Conservation (phyloP, 192 early-diverging fungal genomes). For the Chytriomyces hyalinus region DNA sequence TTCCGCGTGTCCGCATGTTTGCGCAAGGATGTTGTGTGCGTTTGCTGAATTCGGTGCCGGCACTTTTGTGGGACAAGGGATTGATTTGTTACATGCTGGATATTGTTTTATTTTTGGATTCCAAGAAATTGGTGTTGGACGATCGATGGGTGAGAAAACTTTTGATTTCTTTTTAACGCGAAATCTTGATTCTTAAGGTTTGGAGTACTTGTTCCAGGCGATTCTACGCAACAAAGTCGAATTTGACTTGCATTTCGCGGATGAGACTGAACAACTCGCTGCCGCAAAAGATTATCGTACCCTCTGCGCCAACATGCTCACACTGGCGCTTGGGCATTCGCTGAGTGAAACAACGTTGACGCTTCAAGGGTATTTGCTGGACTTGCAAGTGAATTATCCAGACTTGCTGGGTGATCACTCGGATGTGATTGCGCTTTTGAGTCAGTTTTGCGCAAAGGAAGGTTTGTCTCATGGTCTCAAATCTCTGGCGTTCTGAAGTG, state of each 20-base stretch:
- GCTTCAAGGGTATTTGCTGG: conserved; percentile 53
- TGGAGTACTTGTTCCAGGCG: conserved; percentile 20
- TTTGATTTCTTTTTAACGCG: conserved; percentile 18
- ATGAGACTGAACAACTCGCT: conserved; percentile 39
- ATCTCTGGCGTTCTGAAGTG: not conserved
- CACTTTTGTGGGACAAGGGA: conserved; percentile 76
- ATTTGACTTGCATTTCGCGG: conserved; percentile 43
- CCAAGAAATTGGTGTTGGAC: conserved; percentile 9
- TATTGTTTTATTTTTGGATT: conserved; percentile 80
- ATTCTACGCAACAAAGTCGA: conserved; percentile 37
- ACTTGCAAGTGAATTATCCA: conserved; percentile 55
- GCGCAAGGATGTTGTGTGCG: conserved; percentile 45
- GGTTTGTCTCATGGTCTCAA: conserved; percentile 40
- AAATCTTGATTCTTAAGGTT: too few relatives aligned
- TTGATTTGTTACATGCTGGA: conserved; percentile 79
- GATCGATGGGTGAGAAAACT: conserved; percentile 31
- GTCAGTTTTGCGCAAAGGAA: conserved; percentile 47
- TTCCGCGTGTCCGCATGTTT: conserved; percentile 60
- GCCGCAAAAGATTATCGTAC: conserved; percentile 46
- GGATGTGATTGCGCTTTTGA: conserved; percentile 45
- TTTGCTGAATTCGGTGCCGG: conserved; percentile 76
- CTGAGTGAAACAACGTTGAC: conserved; percentile 53
- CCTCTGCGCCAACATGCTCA: conserved; percentile 44
- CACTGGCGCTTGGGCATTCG: conserved; percentile 38
- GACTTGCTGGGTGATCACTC: conserved; percentile 45